A percentile compares a stretch with the other conserved stretches of the same genome.
Conservation (phyloP, 129 eudicot genomes). For the Chrysanthemum lavandulifolium region DNA sequence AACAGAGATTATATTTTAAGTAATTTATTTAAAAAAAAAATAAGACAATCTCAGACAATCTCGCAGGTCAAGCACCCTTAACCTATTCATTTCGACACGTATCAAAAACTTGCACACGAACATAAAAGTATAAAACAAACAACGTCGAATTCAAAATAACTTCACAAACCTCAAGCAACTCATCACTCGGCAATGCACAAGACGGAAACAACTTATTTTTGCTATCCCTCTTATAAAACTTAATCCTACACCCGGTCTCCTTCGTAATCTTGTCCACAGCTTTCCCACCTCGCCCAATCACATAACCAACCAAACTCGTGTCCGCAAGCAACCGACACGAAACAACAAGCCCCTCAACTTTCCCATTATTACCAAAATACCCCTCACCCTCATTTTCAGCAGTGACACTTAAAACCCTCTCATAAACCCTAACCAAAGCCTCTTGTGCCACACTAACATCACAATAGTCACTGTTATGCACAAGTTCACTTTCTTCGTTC, state of each 20-base stretch:
- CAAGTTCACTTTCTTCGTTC: conserved; percentile 8
- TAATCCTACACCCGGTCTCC: conserved; percentile 58
- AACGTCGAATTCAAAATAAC: background rate
- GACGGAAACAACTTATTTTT: conserved; percentile 34
- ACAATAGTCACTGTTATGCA: conserved; percentile 15
- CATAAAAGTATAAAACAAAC: background rate
- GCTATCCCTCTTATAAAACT: conserved; percentile 21
- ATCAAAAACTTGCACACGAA: background rate
- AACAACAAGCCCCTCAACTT: conserved; percentile 36
- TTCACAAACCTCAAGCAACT: conserved; percentile 60
- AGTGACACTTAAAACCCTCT: conserved; percentile 66
- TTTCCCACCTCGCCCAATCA: conserved; percentile 76
- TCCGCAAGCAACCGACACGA: conserved; percentile 59
- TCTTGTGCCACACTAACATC: conserved; percentile 74
- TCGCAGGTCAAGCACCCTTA: too few species aligned
- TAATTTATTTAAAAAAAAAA: too few species aligned
- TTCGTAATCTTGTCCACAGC: conserved; percentile 52
- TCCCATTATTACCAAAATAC: conserved; percentile 10
- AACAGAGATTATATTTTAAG: too few species aligned
- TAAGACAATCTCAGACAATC: too few species aligned
- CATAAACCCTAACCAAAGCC: conserved; percentile 73
- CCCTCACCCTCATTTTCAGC: conserved; percentile 43
- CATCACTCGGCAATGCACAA: conserved; percentile 42
- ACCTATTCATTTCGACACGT: too few species aligned
- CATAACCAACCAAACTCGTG: conserved; percentile 39